Conservation (phyloP, 176 grass and related monocot genomes). For the Oryza longistaminata region DNA sequence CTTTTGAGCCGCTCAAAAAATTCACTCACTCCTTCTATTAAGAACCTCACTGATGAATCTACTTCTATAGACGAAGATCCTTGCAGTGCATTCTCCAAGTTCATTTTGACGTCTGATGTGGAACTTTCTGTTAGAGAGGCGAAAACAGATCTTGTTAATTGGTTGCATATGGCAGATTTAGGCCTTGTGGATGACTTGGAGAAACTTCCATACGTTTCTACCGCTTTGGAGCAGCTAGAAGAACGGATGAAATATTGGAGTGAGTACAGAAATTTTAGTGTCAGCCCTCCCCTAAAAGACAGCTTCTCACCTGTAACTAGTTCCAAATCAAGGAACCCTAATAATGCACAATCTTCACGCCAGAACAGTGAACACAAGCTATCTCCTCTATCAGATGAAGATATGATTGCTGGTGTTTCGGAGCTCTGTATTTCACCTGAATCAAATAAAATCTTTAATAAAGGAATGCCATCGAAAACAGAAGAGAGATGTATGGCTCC, state of each 20-base stretch:
- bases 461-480: constrained; percentile 41
- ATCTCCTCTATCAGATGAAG: constrained; percentile 40
- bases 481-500: constrained; percentile 30
- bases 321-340: constrained; percentile 32
- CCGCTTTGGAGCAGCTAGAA: constrained; percentile 83
- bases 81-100: constrained; percentile 79
- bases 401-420: constrained; percentile 33
- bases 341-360: constrained; percentile 29
- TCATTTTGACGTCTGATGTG: constrained; percentile 79
- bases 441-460: constrained; percentile 39
- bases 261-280: constrained; percentile 49
- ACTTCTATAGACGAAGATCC: constrained; percentile 33
- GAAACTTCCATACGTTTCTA: constrained; percentile 90
- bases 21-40: constrained; percentile 71
- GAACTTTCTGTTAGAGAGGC: constrained; percentile 72
- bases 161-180: constrained; percentile 69
- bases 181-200: constrained; percentile 92
- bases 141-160: constrained; percentile 75
- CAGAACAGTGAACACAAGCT: constrained; percentile 20
- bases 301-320: constrained; percentile 44
- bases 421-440: constrained; percentile 28
- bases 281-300: constrained; percentile 53
- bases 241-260: constrained; percentile 83
- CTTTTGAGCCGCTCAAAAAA: constrained; percentile 71
- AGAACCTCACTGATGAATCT: constrained; percentile 42